phyloP scores from a whole-genome alignment of 2,329 filamentous ascomycete genomes.

The Teratosphaeria viscida region DNA sequence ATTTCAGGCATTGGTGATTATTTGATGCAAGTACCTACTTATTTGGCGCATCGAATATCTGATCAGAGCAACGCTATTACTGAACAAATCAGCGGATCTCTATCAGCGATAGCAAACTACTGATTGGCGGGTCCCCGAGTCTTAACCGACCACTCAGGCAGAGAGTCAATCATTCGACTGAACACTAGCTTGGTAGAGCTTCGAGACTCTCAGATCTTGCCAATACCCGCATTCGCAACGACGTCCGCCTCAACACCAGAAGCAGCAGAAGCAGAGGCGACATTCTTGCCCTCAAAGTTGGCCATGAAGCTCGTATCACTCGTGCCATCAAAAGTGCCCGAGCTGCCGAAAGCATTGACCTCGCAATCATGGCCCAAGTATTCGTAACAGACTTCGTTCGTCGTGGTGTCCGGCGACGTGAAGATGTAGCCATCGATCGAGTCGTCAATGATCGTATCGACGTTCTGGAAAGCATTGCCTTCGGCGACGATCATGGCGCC shows the following conservation, averaged over 20 bases:
- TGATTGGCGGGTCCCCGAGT: not conserved
- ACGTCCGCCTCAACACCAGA: conserved; percentile 6
- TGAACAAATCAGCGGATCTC: too few species aligned
- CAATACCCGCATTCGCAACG: not conserved
- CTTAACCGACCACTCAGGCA: not conserved
- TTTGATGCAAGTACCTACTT: too few species aligned
- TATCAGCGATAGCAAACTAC: not conserved
- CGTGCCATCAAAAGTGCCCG: conserved; percentile 9
- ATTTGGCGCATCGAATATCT: too few species aligned
- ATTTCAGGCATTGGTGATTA: too few species aligned
- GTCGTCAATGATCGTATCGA: conserved; percentile 33
- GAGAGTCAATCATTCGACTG: not conserved
- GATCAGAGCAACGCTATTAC: too few species aligned
- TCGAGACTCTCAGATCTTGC: not conserved
- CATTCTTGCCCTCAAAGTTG: conserved; percentile 44
- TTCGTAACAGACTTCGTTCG: conserved; percentile 1
- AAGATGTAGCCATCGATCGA: conserved; percentile 31
- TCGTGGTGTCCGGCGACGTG: conserved; percentile 13
- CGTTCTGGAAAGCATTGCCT: conserved; percentile 49
- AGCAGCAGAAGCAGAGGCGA: conserved; percentile 35
- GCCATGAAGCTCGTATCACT: conserved; percentile 39
- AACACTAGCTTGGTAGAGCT: too few species aligned
- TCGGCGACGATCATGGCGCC: conserved; percentile 41
- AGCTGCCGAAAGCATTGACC: conserved; percentile 31
- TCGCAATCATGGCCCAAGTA: conserved; percentile 41